Evolutionary conservation across 306 rosid species (phyloP).

Genomic region (Argentina anserina): DNA sequence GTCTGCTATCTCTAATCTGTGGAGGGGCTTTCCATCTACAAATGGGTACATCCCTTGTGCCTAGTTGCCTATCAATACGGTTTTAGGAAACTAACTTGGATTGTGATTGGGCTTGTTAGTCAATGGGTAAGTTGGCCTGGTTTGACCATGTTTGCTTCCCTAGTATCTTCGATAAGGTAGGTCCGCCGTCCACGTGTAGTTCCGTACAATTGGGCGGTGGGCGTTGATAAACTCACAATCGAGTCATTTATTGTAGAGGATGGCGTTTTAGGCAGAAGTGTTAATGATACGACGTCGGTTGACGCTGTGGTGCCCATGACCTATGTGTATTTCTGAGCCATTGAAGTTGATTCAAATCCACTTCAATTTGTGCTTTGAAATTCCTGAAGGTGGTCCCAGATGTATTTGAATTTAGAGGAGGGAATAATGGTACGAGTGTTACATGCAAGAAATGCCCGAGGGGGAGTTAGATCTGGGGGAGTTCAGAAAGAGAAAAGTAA

Average conservation of each 20-base stretch:
- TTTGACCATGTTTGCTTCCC: not conserved
- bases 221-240: not conserved
- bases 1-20: no score
- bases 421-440: not conserved
- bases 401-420: not conserved
- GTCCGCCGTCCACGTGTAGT: slow-evolving; percentile 6
- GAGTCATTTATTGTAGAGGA: not conserved
- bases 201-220: slow-evolving; percentile 1
- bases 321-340: not conserved
- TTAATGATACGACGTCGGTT: not conserved
- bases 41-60: not conserved
- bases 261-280: not conserved
- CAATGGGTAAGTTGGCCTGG: not conserved
- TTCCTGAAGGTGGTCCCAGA: not conserved
- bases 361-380: not conserved
- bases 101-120: not conserved
- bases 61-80: not conserved
- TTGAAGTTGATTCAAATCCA: not conserved
- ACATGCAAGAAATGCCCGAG: not conserved
- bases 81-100: not conserved
- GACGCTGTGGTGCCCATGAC: not conserved
- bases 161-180: not conserved
- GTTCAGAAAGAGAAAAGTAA: not conserved
- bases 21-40: no score
- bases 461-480: not conserved